Evolutionary conservation across 805 yeast genomes (phyloP), one percentile per base, ranked within the genome.

Genomic region (Zygosaccharomyces rouxii): DNA sequence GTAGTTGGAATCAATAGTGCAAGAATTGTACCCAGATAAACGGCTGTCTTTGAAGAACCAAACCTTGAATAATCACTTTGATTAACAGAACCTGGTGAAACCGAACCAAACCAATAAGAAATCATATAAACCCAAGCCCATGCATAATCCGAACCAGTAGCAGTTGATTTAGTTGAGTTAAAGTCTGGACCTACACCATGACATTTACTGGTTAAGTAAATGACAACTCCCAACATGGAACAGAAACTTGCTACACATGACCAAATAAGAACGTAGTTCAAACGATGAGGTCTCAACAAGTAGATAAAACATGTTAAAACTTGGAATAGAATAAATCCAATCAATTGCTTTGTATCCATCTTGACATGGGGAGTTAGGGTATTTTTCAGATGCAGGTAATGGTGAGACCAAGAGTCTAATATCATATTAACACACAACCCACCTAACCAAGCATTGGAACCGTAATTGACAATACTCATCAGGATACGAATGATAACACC

Each of bases 401-500:
- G 68, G 42, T 63, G 66, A 18, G 74, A 70, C 70, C 73, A 72
- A 13, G 75, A 62, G 25, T 72, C 63, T 26, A 75, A 50, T 38
- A 75, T 61, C 52, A 69, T 57, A 44, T 66, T 68, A 2, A 74
- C 48, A 55, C 73, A 66, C 18, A 70, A 56, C 1, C 76, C 76
- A 42, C 79, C 79, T 44, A 74, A 44, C 70, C 74, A 75, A 5
- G 75, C 70, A 47, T 72, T 67, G 1, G 76, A 69, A 1, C 75
- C 81, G 50, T 70, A 77, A 65, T 73, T 74, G 19, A 78, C 77
- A 38, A 77, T 67, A 35, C 76, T 67, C 55, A 78, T 60, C 35
- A 76, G 55, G 7, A 74, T 68, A 60, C 77, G 63, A 10, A 73
- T 67, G 28, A 67, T 38, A 28, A 75, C 67, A 11, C 77, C 78